Evolutionary conservation across 2,329 filamentous ascomycete species (phyloP), one percentile per base, ranked within the genome.

Genomic region (Aspergillus pseudoterreus): DNA sequence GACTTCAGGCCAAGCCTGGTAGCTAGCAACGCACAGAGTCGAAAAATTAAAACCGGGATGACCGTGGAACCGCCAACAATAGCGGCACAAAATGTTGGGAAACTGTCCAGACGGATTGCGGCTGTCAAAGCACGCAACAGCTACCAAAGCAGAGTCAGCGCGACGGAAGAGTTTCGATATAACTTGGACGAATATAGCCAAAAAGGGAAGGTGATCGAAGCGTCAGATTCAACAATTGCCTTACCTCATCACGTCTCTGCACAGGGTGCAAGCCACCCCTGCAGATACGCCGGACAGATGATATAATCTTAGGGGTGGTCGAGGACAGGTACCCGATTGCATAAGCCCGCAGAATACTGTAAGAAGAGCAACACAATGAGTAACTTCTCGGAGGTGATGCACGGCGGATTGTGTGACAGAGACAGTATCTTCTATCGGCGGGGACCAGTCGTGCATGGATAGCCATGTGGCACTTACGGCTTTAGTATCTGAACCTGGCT

Each of bases 1-100:
- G 49, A n/a, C 41, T 53, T 62, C 6, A 52, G 54, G 36, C 58
- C 51, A 48, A 57, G 48, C 21, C 45, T 57, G 48, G 54, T 56
- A 39, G 58, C 43, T 36, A 69, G 46, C 46, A 55, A 61, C 45
- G 53, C 60, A 54, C 52, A 69, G 51, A 62, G 56, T 38, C 51
- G 57, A 55, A 62, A 53, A 51, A 64, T 59, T 15, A 67, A 52
- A 17, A 63, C 48, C 15, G 74, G 72, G 17, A 81, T 61, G 45
- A 78, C 50, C 14, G 76, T 79, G 47, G 78, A 79, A 19, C 79
- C 78, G 36, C 76, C 79, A 15, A 81, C 70, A 14, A 82, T 66
- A 21, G 74, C 58, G 41, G 73, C 80, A 61, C 79, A 82, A 53
- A 78, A 80, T 3, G 78, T 69, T 32, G 79, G 77, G 55, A 82